Conservation (phyloP, 1,284 basidiomycete genomes). For the Leccinum fallax region DNA sequence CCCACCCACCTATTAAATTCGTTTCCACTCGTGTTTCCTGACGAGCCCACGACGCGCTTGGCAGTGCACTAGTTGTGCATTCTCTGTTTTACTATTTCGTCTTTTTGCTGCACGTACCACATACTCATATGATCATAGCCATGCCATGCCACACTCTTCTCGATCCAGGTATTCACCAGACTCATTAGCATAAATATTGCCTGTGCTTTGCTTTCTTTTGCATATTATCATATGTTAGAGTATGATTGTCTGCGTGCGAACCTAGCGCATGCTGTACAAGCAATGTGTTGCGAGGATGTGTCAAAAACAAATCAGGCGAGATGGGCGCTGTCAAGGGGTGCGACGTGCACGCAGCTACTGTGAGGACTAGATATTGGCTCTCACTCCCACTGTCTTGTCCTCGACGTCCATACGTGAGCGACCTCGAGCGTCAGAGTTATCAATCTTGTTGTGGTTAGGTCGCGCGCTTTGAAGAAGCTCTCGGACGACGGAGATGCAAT, state of each 20-base stretch:
- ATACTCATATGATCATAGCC: constrained; percentile 36
- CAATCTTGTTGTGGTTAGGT: not conserved
- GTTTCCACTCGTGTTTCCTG: constrained; percentile 43
- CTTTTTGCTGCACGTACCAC: constrained; percentile 34
- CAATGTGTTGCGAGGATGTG: not conserved
- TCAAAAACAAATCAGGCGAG: constrained; percentile 19
- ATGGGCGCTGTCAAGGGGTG: constrained; percentile 24
- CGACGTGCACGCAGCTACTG: not conserved
- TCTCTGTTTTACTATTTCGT: constrained; percentile 37
- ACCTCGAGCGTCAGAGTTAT: not conserved
- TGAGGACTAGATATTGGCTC: not conserved
- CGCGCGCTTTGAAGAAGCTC: not conserved
- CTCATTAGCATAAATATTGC: constrained; percentile 40
- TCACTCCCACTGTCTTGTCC: constrained; percentile 3
- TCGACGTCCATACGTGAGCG: not conserved
- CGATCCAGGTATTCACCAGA: constrained; percentile 24
- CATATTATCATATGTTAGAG: constrained; percentile 51
- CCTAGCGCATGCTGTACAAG: constrained; percentile 13
- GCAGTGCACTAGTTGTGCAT: constrained; percentile 16
- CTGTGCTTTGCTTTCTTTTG: constrained; percentile 33
- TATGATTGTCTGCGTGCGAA: constrained; percentile 16
- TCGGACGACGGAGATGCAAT: not conserved
- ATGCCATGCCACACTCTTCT: constrained; percentile 29
- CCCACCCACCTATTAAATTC: constrained; percentile 48
- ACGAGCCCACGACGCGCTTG: constrained; percentile 20